Evolutionary conservation across 1,139 yeast genomes (phyloP), one percentile per base, ranked within the genome.

Genomic region (Yamadazyma triangularis): DNA sequence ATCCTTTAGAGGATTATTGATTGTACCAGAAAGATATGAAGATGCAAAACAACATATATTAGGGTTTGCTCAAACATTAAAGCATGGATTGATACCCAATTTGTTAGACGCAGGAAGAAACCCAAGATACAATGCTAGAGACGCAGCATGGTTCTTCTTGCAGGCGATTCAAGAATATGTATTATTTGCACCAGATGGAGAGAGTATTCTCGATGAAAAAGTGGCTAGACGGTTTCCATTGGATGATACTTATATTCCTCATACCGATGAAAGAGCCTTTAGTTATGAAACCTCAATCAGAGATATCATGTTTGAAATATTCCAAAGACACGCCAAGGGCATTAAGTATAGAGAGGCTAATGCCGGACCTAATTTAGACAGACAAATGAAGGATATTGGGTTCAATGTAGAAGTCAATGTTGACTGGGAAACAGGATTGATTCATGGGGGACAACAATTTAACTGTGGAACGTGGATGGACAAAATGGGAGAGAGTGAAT

Each of bases 391-490:
- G 31, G 91, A 82, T 53, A 86, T 84, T 48, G 98, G 98, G 0
- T 91, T 91, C 64, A 82, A 91, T 52, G 93, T 89, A 25, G 73
- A 77, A 41, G 75, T 87, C 2, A 52, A 61, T 35, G 88, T 89
- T 36, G 96, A 91, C 53, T 91, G 97, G 97, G 50, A 64, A 0
- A 88, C 84, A 15, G 98, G 98, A 0, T 62, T 91, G 27, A 66
- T 89, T 4, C 84, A 79, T 56, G 98, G 98, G 28, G 98, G 98
- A 2, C 85, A 86, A 32, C 95, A 84, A 53, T 75, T 62, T 55
- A 91, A 91, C 51, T 91, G 98, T 63, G 98, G 98, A 14, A 91
- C 98, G 0, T 91, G 98, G 98, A 91, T 89, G 96, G 98, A 91
- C 59, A 91, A 91, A 62, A 91, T 91, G 97, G 98, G 98, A 13